Conservation (phyloP, 1,284 basidiomycete species). For the Leccinum huronense region DNA sequence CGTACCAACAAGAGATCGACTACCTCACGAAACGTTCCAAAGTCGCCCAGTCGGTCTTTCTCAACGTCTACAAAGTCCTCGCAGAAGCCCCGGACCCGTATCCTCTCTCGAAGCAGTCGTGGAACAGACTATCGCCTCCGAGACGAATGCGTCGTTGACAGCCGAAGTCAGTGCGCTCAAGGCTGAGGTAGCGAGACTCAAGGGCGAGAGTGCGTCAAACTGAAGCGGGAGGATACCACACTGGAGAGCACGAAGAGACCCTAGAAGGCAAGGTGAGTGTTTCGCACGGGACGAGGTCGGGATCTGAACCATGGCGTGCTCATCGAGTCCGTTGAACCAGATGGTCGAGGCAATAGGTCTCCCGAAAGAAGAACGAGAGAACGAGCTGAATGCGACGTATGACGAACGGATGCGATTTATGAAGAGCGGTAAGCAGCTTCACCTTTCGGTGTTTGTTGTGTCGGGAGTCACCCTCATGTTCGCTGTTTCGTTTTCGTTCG, state of each 20-base stretch:
- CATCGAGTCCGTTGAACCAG: constrained; percentile 38
- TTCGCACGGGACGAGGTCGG: background rate
- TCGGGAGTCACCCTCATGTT: constrained; percentile 4
- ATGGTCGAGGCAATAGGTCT: constrained; percentile 90
- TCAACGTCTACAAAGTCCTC: constrained; percentile 90
- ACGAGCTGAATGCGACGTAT: constrained; percentile 93
- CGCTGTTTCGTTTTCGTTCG: background rate
- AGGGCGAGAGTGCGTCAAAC: constrained; percentile 73
- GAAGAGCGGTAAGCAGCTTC: constrained; percentile 71
- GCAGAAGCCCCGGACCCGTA: constrained; percentile 96
- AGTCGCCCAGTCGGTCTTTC: constrained; percentile 90
- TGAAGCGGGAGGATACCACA: constrained; percentile 62
- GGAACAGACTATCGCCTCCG: constrained; percentile 86
- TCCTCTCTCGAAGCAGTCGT: constrained; percentile 93
- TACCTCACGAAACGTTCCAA: constrained; percentile 90
- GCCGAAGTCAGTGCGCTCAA: constrained; percentile 76
- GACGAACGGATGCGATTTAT: constrained; percentile 95
- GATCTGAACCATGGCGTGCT: constrained; percentile 1
- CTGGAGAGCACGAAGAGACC: constrained; percentile 67
- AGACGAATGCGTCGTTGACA: constrained; percentile 27
- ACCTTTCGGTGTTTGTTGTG: background rate
- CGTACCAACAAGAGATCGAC: constrained; percentile 97
- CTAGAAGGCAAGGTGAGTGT: constrained; percentile 76
- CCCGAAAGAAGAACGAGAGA: constrained; percentile 71
- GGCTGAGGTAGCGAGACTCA: constrained; percentile 64